Evolutionary conservation across 257 asterid species (phyloP).

Genomic region (Salvia hispanica): DNA sequence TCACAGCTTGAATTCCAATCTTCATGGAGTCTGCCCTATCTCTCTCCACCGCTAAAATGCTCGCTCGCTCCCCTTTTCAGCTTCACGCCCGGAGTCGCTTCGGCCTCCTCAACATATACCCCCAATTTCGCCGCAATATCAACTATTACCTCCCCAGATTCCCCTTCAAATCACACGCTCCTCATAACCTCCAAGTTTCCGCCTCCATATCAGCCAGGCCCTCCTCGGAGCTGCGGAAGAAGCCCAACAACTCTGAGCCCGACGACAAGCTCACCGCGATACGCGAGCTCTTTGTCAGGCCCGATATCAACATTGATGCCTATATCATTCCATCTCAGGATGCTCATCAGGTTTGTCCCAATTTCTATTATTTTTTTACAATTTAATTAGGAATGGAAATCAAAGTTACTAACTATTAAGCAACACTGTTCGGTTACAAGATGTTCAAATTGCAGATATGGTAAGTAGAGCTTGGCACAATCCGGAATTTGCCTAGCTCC

Average conservation of each 20-base stretch:
- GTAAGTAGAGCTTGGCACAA: background rate
- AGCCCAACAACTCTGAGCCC: slow-evolving; percentile 38
- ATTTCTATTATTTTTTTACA: slow-evolving; percentile 4
- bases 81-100: slow-evolving; percentile 43
- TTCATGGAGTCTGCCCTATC: slow-evolving; percentile 42
- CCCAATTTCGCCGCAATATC: slow-evolving; percentile 50
- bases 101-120: slow-evolving; percentile 39
- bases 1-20: background rate
- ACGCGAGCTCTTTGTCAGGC: slow-evolving; percentile 69
- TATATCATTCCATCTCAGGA: slow-evolving; percentile 96
- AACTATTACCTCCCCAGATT: slow-evolving; percentile 34
- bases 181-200: slow-evolving; percentile 42
- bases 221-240: slow-evolving; percentile 73
- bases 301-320: slow-evolving; percentile 74
- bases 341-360: slow-evolving; percentile 77
- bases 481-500: background rate
- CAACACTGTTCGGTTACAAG: background rate
- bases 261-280: slow-evolving; percentile 72
- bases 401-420: background rate
- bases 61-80: slow-evolving; percentile 43
- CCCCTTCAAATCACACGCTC: slow-evolving; percentile 34
- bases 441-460: background rate
- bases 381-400: background rate
- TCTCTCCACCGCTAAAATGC: slow-evolving; percentile 42
- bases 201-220: slow-evolving; percentile 84